These are phyloP conservation scores for Kwoniella newhampshirensis DNA, from an alignment of 768 basidiomycete species.

Conservation along the genomic window DNA sequence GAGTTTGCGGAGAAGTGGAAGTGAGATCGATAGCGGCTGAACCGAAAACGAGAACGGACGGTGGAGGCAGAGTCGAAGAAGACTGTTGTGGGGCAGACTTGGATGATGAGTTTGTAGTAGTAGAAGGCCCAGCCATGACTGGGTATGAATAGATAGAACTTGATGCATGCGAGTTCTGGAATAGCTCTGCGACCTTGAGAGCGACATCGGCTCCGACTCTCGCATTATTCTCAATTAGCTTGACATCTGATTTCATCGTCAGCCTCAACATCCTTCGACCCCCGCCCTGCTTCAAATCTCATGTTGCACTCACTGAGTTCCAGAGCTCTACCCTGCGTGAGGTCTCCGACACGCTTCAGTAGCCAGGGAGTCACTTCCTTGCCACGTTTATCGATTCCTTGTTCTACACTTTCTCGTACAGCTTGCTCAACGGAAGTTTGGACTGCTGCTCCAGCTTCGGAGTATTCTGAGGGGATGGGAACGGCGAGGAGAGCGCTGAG, in stretches of 20 bases:
- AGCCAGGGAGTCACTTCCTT: conserved; percentile 97
- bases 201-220: conserved; percentile 61
- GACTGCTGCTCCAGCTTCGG: conserved; percentile 65
- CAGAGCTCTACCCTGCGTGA: conserved; percentile 74
- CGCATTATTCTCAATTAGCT: conserved; percentile 85
- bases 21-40: conserved; percentile 88
- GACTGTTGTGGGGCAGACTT: not conserved
- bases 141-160: conserved; percentile 9
- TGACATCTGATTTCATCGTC: conserved; percentile 63
- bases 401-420: conserved; percentile 74
- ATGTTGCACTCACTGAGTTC: conserved; percentile 67
- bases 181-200: conserved; percentile 64
- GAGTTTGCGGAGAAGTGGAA: conserved; percentile 45
- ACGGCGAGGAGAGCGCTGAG: conserved; percentile 81
- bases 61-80: conserved; percentile 23
- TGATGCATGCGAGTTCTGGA: conserved; percentile 54
- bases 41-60: conserved; percentile 69
- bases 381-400: conserved; percentile 73
- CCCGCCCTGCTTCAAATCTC: no score
- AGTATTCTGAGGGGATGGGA: conserved; percentile 79
- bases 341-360: conserved; percentile 72
- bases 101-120: not conserved
- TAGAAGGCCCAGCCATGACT: no score
- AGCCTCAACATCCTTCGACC: conserved; percentile 4
- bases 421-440: conserved; percentile 82